Base-by-base conservation (phyloP, 2,329 filamentous ascomycete genomes). In the Huntiella abstrusa region DNA sequence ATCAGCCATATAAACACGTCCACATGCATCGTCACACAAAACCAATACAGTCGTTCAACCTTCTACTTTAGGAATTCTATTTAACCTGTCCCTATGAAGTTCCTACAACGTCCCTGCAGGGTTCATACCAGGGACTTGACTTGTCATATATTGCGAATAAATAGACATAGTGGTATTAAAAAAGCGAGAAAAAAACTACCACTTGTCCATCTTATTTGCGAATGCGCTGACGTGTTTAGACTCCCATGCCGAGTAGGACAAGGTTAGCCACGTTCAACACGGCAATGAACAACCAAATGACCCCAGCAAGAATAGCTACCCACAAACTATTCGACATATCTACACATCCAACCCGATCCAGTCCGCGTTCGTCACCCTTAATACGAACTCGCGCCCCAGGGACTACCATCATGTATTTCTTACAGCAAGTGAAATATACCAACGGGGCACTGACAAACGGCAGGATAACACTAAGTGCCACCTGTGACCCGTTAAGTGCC, bases 381-480 rank as follows among this genome's bases (percentile, higher is more conserved):
- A 59, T 60, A 8, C 60, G 55, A 5, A 63, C 60, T 3, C 47
- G 33, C 17, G 59, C 57, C 33, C 68, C 67, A 2, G 68, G 61
- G 48, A 62, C 59, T 4, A 83, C 80, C 6, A 75, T 83, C 85
- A 93, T 93, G 61, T 80, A 91, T 56, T 75, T 75, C 53, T 76
- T 73, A 38, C 79, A 70, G 54, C 80, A 83, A 0, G 85, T 93
- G 55, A 92, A 92, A 62, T 82, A 92, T 47, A 93, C 80, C 32
- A 93, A 64, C 1, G 85, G 85, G 1, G 83, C 82, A 1, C 74
- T 77, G n/a, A 88, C 74, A 56, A 93, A 87, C 0, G 85, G 85
- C 44, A 93, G 59, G 10, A 86, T 81, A 8, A 87, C 71, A 54
- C 78, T 84, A 11, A 93, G 66, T 0, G 74, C 80, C 5, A 92